Conservation (phyloP, 495 filamentous ascomycete species). For the Xylaria castorea region DNA sequence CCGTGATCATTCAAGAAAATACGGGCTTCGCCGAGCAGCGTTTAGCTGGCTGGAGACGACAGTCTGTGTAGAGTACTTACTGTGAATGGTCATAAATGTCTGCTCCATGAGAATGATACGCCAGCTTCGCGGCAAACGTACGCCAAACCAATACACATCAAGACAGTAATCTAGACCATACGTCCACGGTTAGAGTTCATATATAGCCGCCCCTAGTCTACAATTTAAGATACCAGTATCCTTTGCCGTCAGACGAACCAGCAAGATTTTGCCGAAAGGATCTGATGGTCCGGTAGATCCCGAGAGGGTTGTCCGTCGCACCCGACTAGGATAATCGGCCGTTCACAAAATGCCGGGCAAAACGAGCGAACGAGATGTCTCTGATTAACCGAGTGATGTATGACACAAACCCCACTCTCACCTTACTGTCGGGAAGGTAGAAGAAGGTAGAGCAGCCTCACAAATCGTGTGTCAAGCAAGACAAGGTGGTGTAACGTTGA, state of each 20-base stretch:
- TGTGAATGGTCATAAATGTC: slow-evolving; percentile 93
- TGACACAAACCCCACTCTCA: slow-evolving; percentile 55
- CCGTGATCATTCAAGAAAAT: slow-evolving; percentile 22
- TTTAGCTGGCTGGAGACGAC: slow-evolving; percentile 23
- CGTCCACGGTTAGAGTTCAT: slow-evolving; percentile 38
- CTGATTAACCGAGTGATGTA: slow-evolving; percentile 48
- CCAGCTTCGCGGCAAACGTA: slow-evolving; percentile 37
- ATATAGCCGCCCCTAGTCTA: slow-evolving; percentile 38
- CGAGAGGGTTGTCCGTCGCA: slow-evolving; percentile 39
- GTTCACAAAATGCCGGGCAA: slow-evolving; percentile 36
- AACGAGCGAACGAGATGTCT: slow-evolving; percentile 44
- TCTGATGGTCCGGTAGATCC: slow-evolving; percentile 38
- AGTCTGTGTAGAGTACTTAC: slow-evolving; percentile 55
- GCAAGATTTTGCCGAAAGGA: slow-evolving; percentile 39
- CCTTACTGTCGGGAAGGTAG: slow-evolving; percentile 45
- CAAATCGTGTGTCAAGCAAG: slow-evolving; percentile 35
- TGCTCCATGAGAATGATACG: slow-evolving; percentile 72
- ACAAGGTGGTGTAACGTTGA: slow-evolving; percentile 39
- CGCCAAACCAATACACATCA: slow-evolving; percentile 34
- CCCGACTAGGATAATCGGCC: slow-evolving; percentile 38
- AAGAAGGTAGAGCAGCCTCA: slow-evolving; percentile 32
- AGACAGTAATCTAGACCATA: slow-evolving; percentile 32
- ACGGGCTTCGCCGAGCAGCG: slow-evolving; percentile 18
- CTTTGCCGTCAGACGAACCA: not conserved
- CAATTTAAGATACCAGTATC: slow-evolving; percentile 28